Percentiles rank a stretch among this genome's conserved stretches.
These are phyloP conservation scores for Trichoderma asperellum DNA, from an alignment of 2,329 filamentous ascomycete species.

Conservation along the genomic window DNA sequence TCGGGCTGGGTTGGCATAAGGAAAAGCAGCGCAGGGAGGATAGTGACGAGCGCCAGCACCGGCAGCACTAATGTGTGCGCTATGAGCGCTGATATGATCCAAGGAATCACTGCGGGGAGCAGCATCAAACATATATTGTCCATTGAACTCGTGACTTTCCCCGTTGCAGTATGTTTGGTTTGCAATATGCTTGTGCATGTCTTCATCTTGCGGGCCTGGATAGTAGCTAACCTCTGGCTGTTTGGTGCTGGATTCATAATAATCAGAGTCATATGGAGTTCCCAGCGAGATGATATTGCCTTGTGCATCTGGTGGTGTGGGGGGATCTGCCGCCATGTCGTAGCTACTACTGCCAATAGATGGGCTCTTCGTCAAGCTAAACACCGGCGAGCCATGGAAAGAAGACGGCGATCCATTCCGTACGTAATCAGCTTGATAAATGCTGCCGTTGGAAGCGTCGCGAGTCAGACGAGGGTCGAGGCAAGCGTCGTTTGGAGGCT, in stretches of 20 bases:
- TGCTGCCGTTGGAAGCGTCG: background rate
- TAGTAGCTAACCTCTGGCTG: conserved; percentile 1
- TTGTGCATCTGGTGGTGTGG: conserved; percentile 19
- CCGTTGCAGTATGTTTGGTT: background rate
- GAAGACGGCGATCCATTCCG: conserved; percentile 13
- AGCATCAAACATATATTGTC: background rate
- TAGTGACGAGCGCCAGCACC: background rate
- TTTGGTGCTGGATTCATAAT: background rate
- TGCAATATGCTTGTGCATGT: background rate
- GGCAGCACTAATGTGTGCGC: background rate
- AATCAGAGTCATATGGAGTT: conserved; percentile 14
- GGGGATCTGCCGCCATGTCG: background rate
- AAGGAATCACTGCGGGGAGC: background rate
- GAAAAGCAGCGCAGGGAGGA: background rate
- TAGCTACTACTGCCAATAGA: conserved; percentile 17
- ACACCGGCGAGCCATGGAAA: conserved; percentile 6
- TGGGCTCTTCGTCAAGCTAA: conserved; percentile 17
- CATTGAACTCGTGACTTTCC: background rate
- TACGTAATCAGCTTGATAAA: background rate
- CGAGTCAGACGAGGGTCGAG: background rate
- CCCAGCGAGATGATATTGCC: conserved; percentile 1
- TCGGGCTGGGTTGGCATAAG: background rate
- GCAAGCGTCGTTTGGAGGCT: background rate
- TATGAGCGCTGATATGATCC: background rate
- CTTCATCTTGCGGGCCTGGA: background rate